Evolutionary conservation across 768 basidiomycete genomes (phyloP), one percentile per base, ranked within the genome.

Genomic region (Xerocomus brunneocitrinus): DNA sequence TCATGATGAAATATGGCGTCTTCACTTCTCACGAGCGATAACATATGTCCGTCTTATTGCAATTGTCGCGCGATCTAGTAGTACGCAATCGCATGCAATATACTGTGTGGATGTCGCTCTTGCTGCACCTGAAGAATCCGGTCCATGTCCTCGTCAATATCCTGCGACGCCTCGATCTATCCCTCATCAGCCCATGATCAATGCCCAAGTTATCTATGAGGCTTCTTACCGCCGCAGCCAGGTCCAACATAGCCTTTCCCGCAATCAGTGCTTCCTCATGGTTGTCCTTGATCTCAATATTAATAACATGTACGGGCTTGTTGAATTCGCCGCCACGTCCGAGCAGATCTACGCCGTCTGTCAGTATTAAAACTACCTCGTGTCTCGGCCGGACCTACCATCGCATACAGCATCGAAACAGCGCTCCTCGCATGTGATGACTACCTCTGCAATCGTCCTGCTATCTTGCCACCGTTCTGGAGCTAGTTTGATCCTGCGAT

Each of bases 341-440:
- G 53, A 98, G 75, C 13, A 99, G 74, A 73, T 99, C 97, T 93
- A 56, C 47, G 19, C 35, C 42, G 50, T 46, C 43, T 38, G 42
- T 61, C 57, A 59, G 50, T 61, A 40, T 47, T 49, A 54, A 43
- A 48, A 24, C 31, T 7, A 32, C 50, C 43, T 56, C 55, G 46
- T 57, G 28, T 41, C 35, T 36, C 47, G 51, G 54, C 57, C 41
- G 31, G 52, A 68, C 82, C 64, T 62, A 97, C 97, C 97, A 69
- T 98, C 97, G 67, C 95, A 97, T 19, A 99, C 97, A 0, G 93
- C 89, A 67, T 99, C 97, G 69, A 94, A 99, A 70, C 97, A 99
- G 49, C 95, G 83, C 69, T 99, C 97, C 74, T 98, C 97, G 69
- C 97, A 99, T 5, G 97, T 99, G 64, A 99, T 94, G 22, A 99